Percentiles rank a stretch among this genome's conserved stretches.
Conservation (phyloP, 108 stramenopile genomes). For the Mayamaea pseudoterrestris region DNA sequence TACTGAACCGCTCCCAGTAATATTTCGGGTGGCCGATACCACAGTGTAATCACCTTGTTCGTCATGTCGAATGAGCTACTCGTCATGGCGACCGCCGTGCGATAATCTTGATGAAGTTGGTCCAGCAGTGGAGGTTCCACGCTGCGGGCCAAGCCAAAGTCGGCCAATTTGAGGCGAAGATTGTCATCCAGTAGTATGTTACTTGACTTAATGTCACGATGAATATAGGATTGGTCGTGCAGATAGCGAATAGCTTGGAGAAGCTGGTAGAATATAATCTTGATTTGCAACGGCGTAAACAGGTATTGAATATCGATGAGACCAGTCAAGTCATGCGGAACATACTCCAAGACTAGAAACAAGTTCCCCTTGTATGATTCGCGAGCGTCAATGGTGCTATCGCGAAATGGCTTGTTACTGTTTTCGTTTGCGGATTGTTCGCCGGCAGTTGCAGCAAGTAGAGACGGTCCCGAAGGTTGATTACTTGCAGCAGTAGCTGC, state of each 20-base stretch:
- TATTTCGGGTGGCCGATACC: slow-evolving; percentile 89
- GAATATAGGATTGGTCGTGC: slow-evolving; percentile 67
- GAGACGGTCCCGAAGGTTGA: not conserved
- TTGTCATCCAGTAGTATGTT: slow-evolving; percentile 82
- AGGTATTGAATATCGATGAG: slow-evolving; percentile 66
- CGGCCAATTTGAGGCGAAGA: slow-evolving; percentile 78
- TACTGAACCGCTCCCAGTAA: slow-evolving; percentile 72
- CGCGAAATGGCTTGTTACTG: slow-evolving; percentile 10
- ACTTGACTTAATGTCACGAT: slow-evolving; percentile 75
- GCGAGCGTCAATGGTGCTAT: slow-evolving; percentile 27
- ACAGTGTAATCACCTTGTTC: slow-evolving; percentile 82
- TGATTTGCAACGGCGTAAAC: slow-evolving; percentile 61
- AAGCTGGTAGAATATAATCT: slow-evolving; percentile 58
- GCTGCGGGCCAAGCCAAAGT: slow-evolving; percentile 78
- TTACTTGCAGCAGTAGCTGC: not conserved
- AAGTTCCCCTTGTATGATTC: slow-evolving; percentile 78
- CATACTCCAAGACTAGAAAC: slow-evolving; percentile 72
- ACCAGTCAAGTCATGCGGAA: slow-evolving; percentile 73
- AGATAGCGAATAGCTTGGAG: slow-evolving; percentile 63
- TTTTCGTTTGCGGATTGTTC: not conserved
- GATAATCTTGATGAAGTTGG: slow-evolving; percentile 37
- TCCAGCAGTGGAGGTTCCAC: slow-evolving; percentile 49
- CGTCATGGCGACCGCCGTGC: not conserved
- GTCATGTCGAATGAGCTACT: slow-evolving; percentile 30
- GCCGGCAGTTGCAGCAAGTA: not conserved